Evolutionary conservation across 441 rosid species (phyloP).

Genomic region (Aleurites moluccanus): DNA sequence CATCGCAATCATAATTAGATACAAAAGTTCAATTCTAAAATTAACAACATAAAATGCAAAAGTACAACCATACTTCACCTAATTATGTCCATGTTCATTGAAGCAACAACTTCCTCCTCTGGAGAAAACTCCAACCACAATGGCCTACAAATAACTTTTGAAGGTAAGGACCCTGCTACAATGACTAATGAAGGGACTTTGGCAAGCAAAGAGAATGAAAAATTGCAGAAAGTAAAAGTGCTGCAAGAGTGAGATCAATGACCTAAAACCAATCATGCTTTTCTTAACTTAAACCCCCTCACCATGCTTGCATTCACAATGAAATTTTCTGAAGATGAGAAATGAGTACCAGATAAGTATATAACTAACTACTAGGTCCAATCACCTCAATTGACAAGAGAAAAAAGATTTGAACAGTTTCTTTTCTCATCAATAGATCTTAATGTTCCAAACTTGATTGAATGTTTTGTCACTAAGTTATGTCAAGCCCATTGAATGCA

Average conservation of each 20-base stretch:
- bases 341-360: conserved; percentile 1
- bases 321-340: neutral
- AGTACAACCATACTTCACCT: conserved; percentile 45
- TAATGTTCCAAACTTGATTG: neutral
- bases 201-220: conserved; percentile 3
- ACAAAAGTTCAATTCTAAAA: neutral
- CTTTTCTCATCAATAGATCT: neutral
- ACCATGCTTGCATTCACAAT: conserved; percentile 5
- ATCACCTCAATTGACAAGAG: conserved; percentile 2
- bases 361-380: neutral
- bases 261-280: too few species aligned
- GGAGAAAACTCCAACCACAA: conserved; percentile 88
- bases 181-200: conserved; percentile 9
- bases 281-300: neutral
- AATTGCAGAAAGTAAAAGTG: conserved; percentile 4
- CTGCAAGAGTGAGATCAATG: neutral
- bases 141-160: conserved; percentile 49
- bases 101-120: conserved; percentile 81
- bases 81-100: conserved; percentile 85
- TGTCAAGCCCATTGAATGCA: neutral
- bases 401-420: neutral
- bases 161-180: conserved; percentile 1
- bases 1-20: conserved; percentile 6
- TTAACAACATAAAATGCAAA: conserved; percentile 6
- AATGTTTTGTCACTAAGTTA: neutral